Percentiles rank a stretch among this genome's conserved stretches.
Conservation (phyloP, 1,284 basidiomycete genomes). For the Naganishia albida region DNA sequence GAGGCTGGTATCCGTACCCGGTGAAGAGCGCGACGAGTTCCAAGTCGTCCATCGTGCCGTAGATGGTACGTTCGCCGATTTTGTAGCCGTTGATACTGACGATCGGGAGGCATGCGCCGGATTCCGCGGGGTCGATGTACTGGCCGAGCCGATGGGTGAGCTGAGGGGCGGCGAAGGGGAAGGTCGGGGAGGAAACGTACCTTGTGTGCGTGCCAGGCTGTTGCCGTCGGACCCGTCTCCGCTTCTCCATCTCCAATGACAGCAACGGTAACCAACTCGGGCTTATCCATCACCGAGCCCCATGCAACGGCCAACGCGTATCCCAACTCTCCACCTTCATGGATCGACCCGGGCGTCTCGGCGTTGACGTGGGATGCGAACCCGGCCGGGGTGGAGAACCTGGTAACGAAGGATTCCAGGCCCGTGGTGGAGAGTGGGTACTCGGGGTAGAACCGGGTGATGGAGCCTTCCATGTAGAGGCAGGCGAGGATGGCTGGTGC, state of each 20-base stretch:
- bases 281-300: constrained; percentile 83
- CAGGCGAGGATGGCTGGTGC: constrained; percentile 78
- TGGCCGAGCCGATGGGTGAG: constrained; percentile 74
- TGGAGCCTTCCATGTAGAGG: constrained; percentile 78
- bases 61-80: constrained; percentile 84
- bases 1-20: constrained; percentile 82
- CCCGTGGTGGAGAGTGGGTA: constrained; percentile 67
- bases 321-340: constrained; percentile 87
- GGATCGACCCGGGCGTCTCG: constrained; percentile 80
- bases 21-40: constrained; percentile 70
- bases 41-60: constrained; percentile 84
- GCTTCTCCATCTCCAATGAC: constrained; percentile 83
- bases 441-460: constrained; percentile 69
- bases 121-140: constrained; percentile 87
- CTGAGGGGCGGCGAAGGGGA: no score
- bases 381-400: constrained; percentile 57
- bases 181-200: not conserved
- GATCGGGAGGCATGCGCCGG: constrained; percentile 82
- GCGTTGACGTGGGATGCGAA: constrained; percentile 58
- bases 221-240: constrained; percentile 22
- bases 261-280: constrained; percentile 74
- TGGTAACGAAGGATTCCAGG: constrained; percentile 58
- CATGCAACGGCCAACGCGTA: constrained; percentile 82
- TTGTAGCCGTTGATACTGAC: constrained; percentile 72
- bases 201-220: constrained; percentile 20